These are phyloP conservation scores for Rhizopogon salebrosus DNA, from an alignment of 768 basidiomycete genomes.

Conservation along the genomic window DNA sequence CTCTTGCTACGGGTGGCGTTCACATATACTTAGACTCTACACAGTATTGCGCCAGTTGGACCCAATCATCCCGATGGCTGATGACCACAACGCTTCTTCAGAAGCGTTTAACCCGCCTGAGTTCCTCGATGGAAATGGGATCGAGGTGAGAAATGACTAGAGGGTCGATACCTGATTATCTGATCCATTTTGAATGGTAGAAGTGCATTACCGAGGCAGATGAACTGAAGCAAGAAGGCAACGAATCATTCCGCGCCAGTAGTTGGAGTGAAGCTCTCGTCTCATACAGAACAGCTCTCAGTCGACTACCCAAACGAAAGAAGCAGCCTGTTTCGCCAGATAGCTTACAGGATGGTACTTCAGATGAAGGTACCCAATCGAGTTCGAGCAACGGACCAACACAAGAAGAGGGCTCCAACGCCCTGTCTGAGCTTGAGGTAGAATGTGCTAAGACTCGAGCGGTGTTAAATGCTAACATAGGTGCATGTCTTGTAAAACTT, in stretches of 20 bases:
- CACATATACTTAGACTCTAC: too few species aligned
- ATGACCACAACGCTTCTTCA: conserved; percentile 1
- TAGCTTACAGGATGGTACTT: conserved; percentile 16
- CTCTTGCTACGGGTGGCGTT: too few species aligned
- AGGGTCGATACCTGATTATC: neutral
- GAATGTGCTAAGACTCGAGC: conserved; percentile 59
- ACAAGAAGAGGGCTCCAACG: conserved; percentile 12
- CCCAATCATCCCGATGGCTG: neutral
- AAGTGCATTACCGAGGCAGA: conserved; percentile 45
- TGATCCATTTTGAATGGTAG: conserved; percentile 24
- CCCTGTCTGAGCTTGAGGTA: conserved; percentile 31
- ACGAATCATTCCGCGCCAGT: conserved; percentile 59
- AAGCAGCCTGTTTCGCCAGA: conserved; percentile 12
- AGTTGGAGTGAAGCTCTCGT: conserved; percentile 68
- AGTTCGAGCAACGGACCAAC: conserved; percentile 11
- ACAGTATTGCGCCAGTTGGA: neutral
- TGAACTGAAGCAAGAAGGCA: conserved; percentile 71
- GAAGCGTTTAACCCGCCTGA: neutral
- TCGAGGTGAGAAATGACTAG: neutral
- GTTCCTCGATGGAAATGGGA: neutral
- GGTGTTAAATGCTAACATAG: conserved; percentile 82
- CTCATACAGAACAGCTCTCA: conserved; percentile 66
- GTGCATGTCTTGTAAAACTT: conserved; percentile 76
- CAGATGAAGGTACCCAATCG: neutral
- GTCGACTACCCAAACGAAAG: conserved; percentile 51